A percentile compares a stretch with the other conserved stretches of the same genome.
Conservation (phyloP, 2,329 filamentous ascomycete genomes). For the Cladorrhinum sp. region DNA sequence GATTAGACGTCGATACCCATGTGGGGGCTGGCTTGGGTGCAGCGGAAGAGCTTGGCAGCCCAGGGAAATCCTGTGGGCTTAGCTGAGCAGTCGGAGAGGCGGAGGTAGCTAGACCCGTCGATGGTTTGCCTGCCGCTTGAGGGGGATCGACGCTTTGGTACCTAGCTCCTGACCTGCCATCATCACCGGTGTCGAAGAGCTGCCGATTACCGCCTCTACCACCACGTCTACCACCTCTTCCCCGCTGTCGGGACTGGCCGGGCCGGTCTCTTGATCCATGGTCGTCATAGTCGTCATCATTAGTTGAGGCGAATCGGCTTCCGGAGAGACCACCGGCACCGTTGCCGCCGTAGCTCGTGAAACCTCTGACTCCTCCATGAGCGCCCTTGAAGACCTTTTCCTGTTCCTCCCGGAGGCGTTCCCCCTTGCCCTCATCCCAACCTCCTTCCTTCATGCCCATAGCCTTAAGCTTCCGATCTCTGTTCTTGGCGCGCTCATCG, state of each 20-base stretch:
- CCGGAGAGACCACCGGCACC: constrained; percentile 36
- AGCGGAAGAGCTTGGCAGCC: constrained; percentile 32
- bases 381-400: constrained; percentile 40
- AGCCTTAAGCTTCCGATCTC: constrained; percentile 59
- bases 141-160: constrained; percentile 3
- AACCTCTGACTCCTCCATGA: constrained; percentile 40
- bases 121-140: constrained; percentile 13
- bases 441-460: constrained; percentile 51
- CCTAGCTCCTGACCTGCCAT: constrained; percentile 14
- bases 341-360: constrained; percentile 37
- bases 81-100: constrained; percentile 24
- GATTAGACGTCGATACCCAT: constrained; percentile 13
- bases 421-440: constrained; percentile 59
- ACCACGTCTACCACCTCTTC: constrained; percentile 27
- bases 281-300: constrained; percentile 30
- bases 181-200: constrained; percentile 18
- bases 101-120: constrained; percentile 8
- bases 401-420: constrained; percentile 42
- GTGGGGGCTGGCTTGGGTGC: constrained; percentile 31
- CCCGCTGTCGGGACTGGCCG: constrained; percentile 13
- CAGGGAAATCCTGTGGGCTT: constrained; percentile 40
- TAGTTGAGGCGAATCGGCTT: constrained; percentile 40
- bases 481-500: constrained; percentile 58
- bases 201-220: constrained; percentile 32
- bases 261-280: constrained; percentile 20